A percentile compares a stretch with the other conserved stretches of the same genome.
phyloP scores from a whole-genome alignment of 1,284 basidiomycete genomes.

The Xerocomus cyaneibrunnescens region DNA sequence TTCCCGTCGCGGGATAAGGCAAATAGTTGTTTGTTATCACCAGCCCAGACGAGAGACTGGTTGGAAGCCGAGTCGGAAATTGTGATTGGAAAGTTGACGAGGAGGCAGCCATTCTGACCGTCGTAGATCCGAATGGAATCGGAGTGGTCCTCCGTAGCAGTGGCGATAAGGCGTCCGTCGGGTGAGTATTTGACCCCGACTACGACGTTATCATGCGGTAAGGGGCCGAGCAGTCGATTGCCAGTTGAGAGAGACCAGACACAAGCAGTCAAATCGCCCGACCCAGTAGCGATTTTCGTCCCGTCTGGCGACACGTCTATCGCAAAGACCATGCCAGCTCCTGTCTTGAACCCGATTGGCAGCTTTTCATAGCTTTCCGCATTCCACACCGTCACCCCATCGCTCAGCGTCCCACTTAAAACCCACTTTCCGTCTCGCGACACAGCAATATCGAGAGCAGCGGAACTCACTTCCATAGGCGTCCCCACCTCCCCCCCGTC shows the following conservation, averaged over 20 bases:
- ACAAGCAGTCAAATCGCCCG: slow-evolving; percentile 3
- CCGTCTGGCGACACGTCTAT: slow-evolving; percentile 9
- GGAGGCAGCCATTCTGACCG: background rate
- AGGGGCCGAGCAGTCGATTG: slow-evolving; percentile 1
- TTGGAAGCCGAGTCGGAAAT: background rate
- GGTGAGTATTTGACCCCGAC: background rate
- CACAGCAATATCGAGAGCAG: background rate
- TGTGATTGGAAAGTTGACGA: slow-evolving; percentile 1
- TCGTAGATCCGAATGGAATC: slow-evolving; percentile 7
- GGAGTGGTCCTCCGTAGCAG: background rate
- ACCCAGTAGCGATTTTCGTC: slow-evolving; percentile 9
- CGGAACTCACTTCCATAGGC: background rate
- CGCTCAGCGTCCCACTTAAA: slow-evolving; percentile 1
- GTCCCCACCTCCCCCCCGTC: slow-evolving; percentile 3
- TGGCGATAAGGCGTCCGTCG: slow-evolving; percentile 10
- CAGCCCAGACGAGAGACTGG: slow-evolving; percentile 7
- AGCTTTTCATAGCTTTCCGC: background rate
- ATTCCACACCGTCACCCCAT: slow-evolving; percentile 4
- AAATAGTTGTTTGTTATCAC: background rate
- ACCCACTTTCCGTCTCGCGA: slow-evolving; percentile 3
- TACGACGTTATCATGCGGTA: slow-evolving; percentile 1
- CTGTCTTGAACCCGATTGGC: background rate
- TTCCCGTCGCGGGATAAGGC: background rate
- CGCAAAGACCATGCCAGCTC: background rate
- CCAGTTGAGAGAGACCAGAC: slow-evolving; percentile 11